Conservation (phyloP, 495 filamentous ascomycete species). For the Bryoglossum gracile region DNA sequence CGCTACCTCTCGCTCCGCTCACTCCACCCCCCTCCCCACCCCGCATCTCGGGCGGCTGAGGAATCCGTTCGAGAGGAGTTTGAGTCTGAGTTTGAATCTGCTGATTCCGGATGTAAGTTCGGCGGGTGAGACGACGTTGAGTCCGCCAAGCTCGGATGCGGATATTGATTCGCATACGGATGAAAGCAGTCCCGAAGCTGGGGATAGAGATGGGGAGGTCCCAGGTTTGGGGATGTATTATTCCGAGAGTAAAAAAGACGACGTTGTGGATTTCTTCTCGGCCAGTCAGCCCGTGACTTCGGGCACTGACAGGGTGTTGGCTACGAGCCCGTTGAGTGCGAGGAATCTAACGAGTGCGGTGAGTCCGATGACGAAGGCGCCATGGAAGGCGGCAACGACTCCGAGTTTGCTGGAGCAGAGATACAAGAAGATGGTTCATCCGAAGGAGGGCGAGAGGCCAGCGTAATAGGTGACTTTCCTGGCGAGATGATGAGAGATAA, state of each 20-base stretch:
- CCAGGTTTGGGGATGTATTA: slow-evolving; percentile 5
- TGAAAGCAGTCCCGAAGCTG: slow-evolving; percentile 22
- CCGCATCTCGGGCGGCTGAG: neutral
- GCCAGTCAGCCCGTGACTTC: slow-evolving; percentile 16
- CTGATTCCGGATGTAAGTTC: slow-evolving; percentile 18
- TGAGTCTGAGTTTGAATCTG: neutral
- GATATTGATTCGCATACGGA: slow-evolving; percentile 26
- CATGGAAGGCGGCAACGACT: neutral
- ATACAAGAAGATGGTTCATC: slow-evolving; percentile 15
- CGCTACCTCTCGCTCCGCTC: neutral
- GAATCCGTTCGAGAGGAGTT: no score
- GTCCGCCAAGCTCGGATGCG: slow-evolving; percentile 18
- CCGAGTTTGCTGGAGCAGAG: slow-evolving; percentile 13
- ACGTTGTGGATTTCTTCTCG: slow-evolving; percentile 20
- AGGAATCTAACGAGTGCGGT: neutral
- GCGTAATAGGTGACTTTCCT: no score
- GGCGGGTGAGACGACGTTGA: slow-evolving; percentile 19
- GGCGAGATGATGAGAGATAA: no score
- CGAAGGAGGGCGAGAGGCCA: neutral
- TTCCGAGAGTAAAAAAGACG: neutral
- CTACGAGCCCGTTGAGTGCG: slow-evolving; percentile 9
- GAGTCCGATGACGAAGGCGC: slow-evolving; percentile 1
- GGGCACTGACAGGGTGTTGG: slow-evolving; percentile 15
- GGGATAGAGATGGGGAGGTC: neutral
- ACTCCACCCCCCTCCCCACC: slow-evolving; percentile 4